These are phyloP conservation scores for Podospora tetraspora DNA, from an alignment of 495 filamentous ascomycete genomes.

Conservation along the genomic window DNA sequence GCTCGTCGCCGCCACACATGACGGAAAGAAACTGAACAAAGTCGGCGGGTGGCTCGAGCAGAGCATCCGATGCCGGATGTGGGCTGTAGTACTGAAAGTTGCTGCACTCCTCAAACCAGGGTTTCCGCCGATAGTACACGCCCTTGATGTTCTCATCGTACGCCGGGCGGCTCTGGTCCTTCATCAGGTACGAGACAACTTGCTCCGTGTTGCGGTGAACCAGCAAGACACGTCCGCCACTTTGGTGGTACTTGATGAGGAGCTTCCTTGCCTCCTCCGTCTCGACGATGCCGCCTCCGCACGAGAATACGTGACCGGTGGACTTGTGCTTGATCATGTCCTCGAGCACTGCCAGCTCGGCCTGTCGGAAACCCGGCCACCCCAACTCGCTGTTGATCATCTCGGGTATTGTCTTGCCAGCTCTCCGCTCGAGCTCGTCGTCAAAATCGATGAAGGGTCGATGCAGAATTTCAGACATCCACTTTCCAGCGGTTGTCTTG, in stretches of 20 bases:
- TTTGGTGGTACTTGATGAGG: conserved; percentile 66
- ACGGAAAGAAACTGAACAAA: conserved; percentile 72
- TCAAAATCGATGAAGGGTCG: conserved; percentile 85
- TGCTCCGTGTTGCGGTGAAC: conserved; percentile 83
- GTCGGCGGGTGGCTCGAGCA: conserved; percentile 64
- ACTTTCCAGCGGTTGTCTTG: conserved; percentile 87
- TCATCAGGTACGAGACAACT: conserved; percentile 82
- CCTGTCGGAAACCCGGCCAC: conserved; percentile 84
- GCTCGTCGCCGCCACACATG: conserved; percentile 63
- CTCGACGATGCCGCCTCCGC: conserved; percentile 91
- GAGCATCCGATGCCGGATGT: conserved; percentile 49
- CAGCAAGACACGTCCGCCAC: conserved; percentile 81
- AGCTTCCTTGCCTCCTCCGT: conserved; percentile 73
- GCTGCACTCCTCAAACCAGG: conserved; percentile 89
- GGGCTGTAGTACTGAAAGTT: conserved; percentile 91
- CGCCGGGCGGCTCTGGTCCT: conserved; percentile 87
- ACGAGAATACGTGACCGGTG: conserved; percentile 78
- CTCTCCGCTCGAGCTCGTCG: conserved; percentile 67
- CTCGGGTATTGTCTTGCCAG: conserved; percentile 73
- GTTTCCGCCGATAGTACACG: conserved; percentile 87
- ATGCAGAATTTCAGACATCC: conserved; percentile 69
- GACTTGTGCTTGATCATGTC: conserved; percentile 68
- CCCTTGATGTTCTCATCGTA: conserved; percentile 91
- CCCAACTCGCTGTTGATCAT: conserved; percentile 67
- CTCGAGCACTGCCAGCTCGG: conserved; percentile 70